Base-by-base conservation (phyloP, 2,329 filamentous ascomycete genomes). In the Hypoxylon sp. region DNA sequence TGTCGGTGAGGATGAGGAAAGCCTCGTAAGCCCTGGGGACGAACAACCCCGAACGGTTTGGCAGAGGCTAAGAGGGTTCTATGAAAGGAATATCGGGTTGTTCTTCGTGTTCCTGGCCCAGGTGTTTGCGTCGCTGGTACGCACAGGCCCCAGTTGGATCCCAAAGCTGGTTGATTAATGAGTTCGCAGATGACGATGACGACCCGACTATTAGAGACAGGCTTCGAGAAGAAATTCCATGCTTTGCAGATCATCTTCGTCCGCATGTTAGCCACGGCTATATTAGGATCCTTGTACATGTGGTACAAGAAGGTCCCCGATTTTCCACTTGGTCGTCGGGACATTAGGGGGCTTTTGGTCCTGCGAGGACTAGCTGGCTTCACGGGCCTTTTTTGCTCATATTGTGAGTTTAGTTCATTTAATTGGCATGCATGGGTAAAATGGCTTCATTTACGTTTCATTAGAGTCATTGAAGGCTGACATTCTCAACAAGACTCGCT, bases 251-350 rank as follows among this genome's bases (percentile, higher is more conserved):
- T 82, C 46, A 82, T 82, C 17, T 82, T 82, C 50, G 80, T 82
- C 0, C 79, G 81, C 43, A 82, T 82, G 81, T 45, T 80, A 0
- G 76, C 76, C 2, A 82, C 81, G 0, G 70, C 76, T 0, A 23
- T 80, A 0, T 74, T 82, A 5, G 80, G 80, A 2, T 79, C 75
- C 1, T 17, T 78, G 5, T 82, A 82, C 34, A 81, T 82, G 80
- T 81, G 79, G 79, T 77, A 76, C 28, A 79, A 79, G 57, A 76
- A 77, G 11, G 77, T 82, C 1, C 89, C 91, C 0, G 79, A 90
- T 69, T 91, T 90, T 58, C 92, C 91, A 0, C 80, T 93, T 0
- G 92, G 92, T 0, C 81, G 84, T 17, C 85, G 81, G n/a, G 85
- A 86, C 11, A 85, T 94, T 1, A 81, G 90, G 25, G 82, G 84